phyloP scores from a whole-genome alignment of 192 early-diverging fungal genomes.

The Rhizoclosmatium sp. region DNA sequence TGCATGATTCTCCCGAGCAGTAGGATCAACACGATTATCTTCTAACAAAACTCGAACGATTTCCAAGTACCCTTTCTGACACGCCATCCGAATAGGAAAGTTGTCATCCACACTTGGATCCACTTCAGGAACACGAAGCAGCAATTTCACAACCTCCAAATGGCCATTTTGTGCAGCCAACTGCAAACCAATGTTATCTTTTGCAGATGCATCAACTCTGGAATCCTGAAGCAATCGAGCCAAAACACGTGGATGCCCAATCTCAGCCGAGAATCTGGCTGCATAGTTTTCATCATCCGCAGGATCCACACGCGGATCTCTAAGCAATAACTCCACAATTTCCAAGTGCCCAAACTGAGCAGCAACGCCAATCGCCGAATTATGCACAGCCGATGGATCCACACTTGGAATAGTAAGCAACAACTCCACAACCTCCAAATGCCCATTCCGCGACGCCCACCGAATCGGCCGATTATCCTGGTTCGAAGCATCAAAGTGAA shows the following conservation, averaged over 20 bases:
- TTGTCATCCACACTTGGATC: neutral
- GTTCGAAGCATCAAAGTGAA: neutral
- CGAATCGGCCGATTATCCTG: neutral
- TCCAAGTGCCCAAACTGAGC: neutral
- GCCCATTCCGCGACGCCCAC: neutral
- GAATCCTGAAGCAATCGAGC: neutral
- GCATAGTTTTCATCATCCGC: conserved; percentile 25
- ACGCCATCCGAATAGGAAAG: neutral
- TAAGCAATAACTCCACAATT: neutral
- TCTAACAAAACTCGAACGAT: neutral
- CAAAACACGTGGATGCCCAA: neutral
- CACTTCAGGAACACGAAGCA: neutral
- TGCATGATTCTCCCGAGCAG: neutral
- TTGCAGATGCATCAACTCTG: neutral
- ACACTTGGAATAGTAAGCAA: neutral
- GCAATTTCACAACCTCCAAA: neutral
- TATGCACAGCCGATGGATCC: conserved; percentile 14
- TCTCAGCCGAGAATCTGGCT: neutral
- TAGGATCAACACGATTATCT: neutral
- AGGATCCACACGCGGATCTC: neutral
- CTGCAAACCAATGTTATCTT: neutral
- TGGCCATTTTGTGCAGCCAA: neutral
- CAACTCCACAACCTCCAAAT: neutral
- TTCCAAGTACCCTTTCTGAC: neutral
- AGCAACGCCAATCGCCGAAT: conserved; percentile 5